phyloP scores from a whole-genome alignment of 441 rosid species.

The Pelargonium australe region DNA sequence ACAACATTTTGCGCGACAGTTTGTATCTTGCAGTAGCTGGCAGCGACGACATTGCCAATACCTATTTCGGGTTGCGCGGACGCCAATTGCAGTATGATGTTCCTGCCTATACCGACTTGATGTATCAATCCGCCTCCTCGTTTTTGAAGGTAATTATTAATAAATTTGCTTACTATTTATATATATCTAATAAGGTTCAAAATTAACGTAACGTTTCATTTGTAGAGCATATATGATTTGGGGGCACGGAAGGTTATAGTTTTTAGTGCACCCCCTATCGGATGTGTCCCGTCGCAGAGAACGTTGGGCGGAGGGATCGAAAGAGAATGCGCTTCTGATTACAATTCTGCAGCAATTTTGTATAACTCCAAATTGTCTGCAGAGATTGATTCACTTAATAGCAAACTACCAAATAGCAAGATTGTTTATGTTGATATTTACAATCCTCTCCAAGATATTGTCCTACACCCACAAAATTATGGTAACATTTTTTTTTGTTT shows the following conservation, averaged over 20 bases:
- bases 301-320: conserved; percentile 17
- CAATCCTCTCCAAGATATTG: conserved; percentile 24
- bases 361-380: conserved; percentile 27
- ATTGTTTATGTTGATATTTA: conserved; percentile 34
- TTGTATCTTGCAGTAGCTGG: conserved; percentile 17
- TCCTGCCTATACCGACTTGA: conserved; percentile 13
- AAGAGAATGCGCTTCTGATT: conserved; percentile 15
- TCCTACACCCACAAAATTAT: conserved; percentile 17
- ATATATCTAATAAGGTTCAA: no score
- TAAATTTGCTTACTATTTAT: no score
- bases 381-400: conserved; percentile 13
- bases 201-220: not conserved
- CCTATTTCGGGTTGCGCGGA: conserved; percentile 13
- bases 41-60: conserved; percentile 26
- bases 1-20: conserved; percentile 8
- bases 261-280: conserved; percentile 20
- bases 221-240: conserved; percentile 18
- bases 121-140: conserved; percentile 13
- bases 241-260: conserved; percentile 28
- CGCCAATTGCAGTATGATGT: conserved; percentile 8
- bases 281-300: conserved; percentile 29
- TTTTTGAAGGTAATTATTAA: not conserved
- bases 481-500: no score
- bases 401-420: conserved; percentile 14
- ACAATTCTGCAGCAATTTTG: conserved; percentile 25